Conservation (phyloP, 805 yeast species). For the Pichia heedii region DNA sequence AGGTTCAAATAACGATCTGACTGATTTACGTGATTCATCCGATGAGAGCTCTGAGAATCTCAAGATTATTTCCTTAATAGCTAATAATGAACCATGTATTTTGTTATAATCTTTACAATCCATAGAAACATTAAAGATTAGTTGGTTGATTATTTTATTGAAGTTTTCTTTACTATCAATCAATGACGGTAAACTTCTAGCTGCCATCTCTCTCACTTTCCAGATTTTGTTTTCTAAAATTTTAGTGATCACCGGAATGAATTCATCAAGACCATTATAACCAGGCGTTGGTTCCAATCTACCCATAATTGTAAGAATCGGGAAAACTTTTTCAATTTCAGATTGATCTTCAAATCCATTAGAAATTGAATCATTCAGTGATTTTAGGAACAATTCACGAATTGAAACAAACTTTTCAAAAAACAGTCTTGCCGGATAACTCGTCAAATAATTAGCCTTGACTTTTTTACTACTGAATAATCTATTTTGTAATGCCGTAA, state of each 20-base stretch:
- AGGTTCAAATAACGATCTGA: not conserved
- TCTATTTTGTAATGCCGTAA: slow-evolving; percentile 73
- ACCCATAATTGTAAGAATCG: slow-evolving; percentile 65
- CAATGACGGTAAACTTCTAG: slow-evolving; percentile 54
- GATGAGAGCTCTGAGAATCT: slow-evolving; percentile 6
- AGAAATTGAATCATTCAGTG: slow-evolving; percentile 29
- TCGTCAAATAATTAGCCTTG: slow-evolving; percentile 23
- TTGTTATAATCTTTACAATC: slow-evolving; percentile 30
- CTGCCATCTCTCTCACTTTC: slow-evolving; percentile 86
- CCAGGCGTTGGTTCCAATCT: slow-evolving; percentile 56
- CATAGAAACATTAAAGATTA: slow-evolving; percentile 7
- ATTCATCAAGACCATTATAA: slow-evolving; percentile 42
- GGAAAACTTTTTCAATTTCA: slow-evolving; percentile 51
- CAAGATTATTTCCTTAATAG: slow-evolving; percentile 31
- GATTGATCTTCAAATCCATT: slow-evolving; percentile 22
- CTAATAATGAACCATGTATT: slow-evolving; percentile 53
- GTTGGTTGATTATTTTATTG: slow-evolving; percentile 18
- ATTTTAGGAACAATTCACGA: slow-evolving; percentile 37
- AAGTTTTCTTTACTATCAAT: slow-evolving; percentile 26
- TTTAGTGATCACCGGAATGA: slow-evolving; percentile 37
- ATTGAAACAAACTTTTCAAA: slow-evolving; percentile 57
- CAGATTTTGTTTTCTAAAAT: slow-evolving; percentile 52
- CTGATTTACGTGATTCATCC: not conserved
- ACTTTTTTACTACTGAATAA: slow-evolving; percentile 55
- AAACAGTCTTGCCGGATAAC: slow-evolving; percentile 45